A percentile compares a stretch with the other conserved stretches of the same genome.
Conservation (phyloP, 306 rosid genomes). For the Sicyos edulis region DNA sequence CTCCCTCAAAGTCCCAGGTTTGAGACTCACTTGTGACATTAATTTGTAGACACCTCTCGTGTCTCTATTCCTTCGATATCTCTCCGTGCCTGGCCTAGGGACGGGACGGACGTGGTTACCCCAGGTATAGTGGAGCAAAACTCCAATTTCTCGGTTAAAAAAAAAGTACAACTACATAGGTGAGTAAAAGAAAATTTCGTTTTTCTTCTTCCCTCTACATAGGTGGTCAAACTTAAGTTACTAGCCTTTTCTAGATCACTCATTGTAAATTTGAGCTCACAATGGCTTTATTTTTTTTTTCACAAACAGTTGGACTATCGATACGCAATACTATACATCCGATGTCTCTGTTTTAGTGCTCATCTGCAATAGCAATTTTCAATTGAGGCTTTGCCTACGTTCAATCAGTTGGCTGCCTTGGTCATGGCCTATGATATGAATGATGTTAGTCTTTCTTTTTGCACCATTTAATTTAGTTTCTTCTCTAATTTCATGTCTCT, state of each 20-base stretch:
- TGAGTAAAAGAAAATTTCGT: conserved; percentile 14
- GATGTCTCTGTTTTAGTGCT: conserved; percentile 70
- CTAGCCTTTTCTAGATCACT: background rate
- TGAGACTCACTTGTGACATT: too few relatives aligned
- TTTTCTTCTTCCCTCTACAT: background rate
- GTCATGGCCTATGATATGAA: conserved; percentile 77
- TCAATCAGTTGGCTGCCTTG: conserved; percentile 52
- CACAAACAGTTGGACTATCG: conserved; percentile 61
- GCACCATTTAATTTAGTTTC: background rate
- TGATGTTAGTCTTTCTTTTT: conserved; percentile 44
- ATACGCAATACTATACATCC: conserved; percentile 72
- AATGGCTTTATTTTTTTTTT: background rate
- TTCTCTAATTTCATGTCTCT: background rate
- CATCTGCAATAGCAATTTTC: conserved; percentile 63
- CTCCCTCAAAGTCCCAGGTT: too few relatives aligned
- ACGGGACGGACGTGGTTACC: too few relatives aligned
- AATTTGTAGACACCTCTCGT: too few relatives aligned
- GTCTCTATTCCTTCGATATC: too few relatives aligned
- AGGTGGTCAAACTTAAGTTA: background rate
- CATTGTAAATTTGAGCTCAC: background rate
- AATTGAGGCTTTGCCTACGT: conserved; percentile 35
- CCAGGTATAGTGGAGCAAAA: too few relatives aligned
- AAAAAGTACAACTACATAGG: too few relatives aligned
- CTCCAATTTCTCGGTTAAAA: too few relatives aligned
- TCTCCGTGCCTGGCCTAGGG: too few relatives aligned